Conservation (phyloP, 129 eudicot genomes). For the Centella asiatica region DNA sequence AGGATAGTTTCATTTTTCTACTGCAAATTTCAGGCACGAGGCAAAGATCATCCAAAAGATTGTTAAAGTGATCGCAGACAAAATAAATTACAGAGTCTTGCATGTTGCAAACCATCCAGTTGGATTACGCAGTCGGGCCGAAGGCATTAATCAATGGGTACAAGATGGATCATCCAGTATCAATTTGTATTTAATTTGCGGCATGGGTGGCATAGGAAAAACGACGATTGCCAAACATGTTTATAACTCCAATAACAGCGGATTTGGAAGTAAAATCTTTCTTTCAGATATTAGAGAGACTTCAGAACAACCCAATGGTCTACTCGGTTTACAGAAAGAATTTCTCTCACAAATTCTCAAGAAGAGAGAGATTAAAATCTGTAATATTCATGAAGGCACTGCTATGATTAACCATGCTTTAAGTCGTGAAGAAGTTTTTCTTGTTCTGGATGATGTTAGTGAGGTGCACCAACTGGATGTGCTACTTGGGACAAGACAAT, state of each 20-base stretch:
- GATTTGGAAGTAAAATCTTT: not conserved
- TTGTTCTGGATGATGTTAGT: slow-evolving; percentile 1
- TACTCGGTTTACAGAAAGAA: not conserved
- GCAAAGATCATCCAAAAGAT: too few species aligned
- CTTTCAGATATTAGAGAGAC: not conserved
- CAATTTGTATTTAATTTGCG: not conserved
- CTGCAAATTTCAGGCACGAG: too few species aligned
- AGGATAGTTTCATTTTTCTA: too few species aligned
- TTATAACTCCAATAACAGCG: not conserved
- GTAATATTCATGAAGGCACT: not conserved
- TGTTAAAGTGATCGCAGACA: too few species aligned
- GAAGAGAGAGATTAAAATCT: not conserved
- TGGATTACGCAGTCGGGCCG: too few species aligned
- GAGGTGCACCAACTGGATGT: not conserved
- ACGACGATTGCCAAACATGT: not conserved
- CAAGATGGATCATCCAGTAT: too few species aligned
- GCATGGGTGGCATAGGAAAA: not conserved
- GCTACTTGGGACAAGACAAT: not conserved
- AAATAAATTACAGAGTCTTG: too few species aligned
- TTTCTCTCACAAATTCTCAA: not conserved
- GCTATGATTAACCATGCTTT: not conserved
- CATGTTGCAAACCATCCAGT: too few species aligned
- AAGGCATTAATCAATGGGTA: too few species aligned
- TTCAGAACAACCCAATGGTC: not conserved
- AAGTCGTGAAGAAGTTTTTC: not conserved